Conservation (phyloP, 2,329 filamentous ascomycete genomes). For the Aureobasidium musti region DNA sequence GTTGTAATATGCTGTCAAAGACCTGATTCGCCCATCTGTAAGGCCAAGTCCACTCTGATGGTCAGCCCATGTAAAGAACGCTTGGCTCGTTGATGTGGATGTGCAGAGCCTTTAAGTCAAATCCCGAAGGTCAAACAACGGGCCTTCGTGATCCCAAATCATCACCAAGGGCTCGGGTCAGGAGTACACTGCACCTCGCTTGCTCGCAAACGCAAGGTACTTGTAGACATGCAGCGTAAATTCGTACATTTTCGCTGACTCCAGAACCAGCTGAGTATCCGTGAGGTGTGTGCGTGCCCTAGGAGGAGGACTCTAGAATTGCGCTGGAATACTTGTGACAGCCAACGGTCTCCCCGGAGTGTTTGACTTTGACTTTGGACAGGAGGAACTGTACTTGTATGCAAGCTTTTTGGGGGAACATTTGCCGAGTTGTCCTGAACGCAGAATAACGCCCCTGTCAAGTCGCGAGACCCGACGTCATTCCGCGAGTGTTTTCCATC, state of each 20-base stretch:
- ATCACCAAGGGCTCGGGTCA: not conserved
- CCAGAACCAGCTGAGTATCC: not conserved
- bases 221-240: not conserved
- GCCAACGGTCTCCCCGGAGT: slow-evolving; percentile 6
- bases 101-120: slow-evolving; percentile 6
- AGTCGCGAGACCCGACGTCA: slow-evolving; percentile 4
- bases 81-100: slow-evolving; percentile 8
- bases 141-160: not conserved
- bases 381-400: not conserved
- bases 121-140: slow-evolving; percentile 7
- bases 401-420: not conserved
- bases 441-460: not conserved
- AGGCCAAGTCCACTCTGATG: not conserved
- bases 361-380: not conserved
- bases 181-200: not conserved
- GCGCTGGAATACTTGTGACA: slow-evolving; percentile 13
- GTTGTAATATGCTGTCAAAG: not conserved
- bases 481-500: slow-evolving; percentile 10
- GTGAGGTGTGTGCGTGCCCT: not conserved
- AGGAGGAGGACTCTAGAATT: slow-evolving; percentile 2
- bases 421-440: not conserved
- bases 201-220: not conserved
- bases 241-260: not conserved
- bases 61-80: not conserved
- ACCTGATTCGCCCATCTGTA: not conserved